Percentiles rank a stretch among this genome's conserved stretches.
Conservation (phyloP, 2,329 filamentous ascomycete species). For the Hypoxylon sp. region DNA sequence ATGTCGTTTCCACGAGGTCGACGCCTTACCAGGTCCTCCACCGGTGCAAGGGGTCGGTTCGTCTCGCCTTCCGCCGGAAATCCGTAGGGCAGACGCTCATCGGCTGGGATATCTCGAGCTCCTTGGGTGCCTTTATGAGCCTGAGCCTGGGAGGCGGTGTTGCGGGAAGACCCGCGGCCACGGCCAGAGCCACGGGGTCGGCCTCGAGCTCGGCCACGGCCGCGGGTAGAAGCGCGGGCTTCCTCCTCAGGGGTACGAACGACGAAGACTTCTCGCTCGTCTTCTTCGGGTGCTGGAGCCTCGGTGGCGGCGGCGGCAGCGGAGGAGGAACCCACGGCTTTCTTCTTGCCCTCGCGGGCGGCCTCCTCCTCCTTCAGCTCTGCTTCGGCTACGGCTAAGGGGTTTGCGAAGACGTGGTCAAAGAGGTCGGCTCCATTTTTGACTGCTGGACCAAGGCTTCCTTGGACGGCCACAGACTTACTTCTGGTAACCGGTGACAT, state of each 20-base stretch:
- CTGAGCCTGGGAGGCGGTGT: neutral
- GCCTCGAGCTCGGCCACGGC: neutral
- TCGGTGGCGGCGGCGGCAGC: too few species aligned
- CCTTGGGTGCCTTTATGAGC: neutral
- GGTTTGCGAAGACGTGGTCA: slow-evolving; percentile 18
- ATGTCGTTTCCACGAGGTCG: neutral
- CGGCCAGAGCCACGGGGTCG: slow-evolving; percentile 1
- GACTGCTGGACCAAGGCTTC: too few species aligned
- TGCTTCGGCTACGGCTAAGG: slow-evolving; percentile 4
- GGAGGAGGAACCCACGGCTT: neutral
- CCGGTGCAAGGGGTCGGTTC: neutral
- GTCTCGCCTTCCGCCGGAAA: slow-evolving; percentile 4
- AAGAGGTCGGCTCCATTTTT: neutral
- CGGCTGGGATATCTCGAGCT: neutral
- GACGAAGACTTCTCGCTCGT: slow-evolving; percentile 6
- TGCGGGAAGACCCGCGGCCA: neutral
- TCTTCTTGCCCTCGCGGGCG: neutral
- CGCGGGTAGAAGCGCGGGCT: neutral
- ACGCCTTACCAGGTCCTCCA: neutral
- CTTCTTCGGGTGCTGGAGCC: neutral
- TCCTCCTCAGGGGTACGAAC: neutral
- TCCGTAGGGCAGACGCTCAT: slow-evolving; percentile 29
- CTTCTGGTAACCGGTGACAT: neutral
- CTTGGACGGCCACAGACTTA: too few species aligned
- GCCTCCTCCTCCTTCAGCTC: neutral